A percentile compares a stretch with the other conserved stretches of the same genome.
Conservation (phyloP, 306 rosid species). For the Begonia peltatifolia region DNA sequence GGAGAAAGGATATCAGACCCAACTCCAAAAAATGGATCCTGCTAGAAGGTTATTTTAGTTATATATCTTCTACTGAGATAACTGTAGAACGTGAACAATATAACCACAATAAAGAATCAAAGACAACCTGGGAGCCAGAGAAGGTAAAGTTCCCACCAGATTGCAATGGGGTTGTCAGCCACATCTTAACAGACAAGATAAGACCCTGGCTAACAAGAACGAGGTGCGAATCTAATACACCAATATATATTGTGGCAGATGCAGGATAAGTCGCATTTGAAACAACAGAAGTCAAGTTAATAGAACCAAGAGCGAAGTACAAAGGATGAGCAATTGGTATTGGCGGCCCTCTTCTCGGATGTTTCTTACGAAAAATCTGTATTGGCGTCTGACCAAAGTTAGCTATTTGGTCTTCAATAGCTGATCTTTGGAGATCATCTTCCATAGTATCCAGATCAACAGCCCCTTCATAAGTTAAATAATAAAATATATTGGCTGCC, state of each 20-base stretch:
- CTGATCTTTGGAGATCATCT: slow-evolving; percentile 89
- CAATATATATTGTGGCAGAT: slow-evolving; percentile 48
- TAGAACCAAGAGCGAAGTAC: slow-evolving; percentile 82
- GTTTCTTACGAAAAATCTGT: slow-evolving; percentile 89
- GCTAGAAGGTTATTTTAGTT: slow-evolving; percentile 20
- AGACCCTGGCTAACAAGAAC: slow-evolving; percentile 78
- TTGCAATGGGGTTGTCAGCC: slow-evolving; percentile 88
- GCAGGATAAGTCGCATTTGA: slow-evolving; percentile 38
- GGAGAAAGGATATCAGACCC: slow-evolving; percentile 74
- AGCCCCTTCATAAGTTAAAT: slow-evolving; percentile 87
- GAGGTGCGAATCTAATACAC: slow-evolving; percentile 61
- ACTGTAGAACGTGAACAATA: slow-evolving; percentile 1
- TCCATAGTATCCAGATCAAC: slow-evolving; percentile 92
- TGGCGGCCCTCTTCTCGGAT: slow-evolving; percentile 97
- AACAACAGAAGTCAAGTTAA: slow-evolving; percentile 65
- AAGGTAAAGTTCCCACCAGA: slow-evolving; percentile 93
- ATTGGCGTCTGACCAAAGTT: slow-evolving; percentile 98
- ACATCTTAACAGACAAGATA: slow-evolving; percentile 69
- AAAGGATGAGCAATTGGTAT: slow-evolving; percentile 94
- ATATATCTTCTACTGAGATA: slow-evolving; percentile 5
- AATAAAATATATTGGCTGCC: slow-evolving; percentile 91
- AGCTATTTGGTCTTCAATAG: slow-evolving; percentile 95
- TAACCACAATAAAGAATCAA: slow-evolving; percentile 16
- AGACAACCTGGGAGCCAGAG: slow-evolving; percentile 77
- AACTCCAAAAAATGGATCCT: slow-evolving; percentile 86